Base-by-base conservation (phyloP, 2,329 filamentous ascomycete genomes). In the Penicillium capsulatum region DNA sequence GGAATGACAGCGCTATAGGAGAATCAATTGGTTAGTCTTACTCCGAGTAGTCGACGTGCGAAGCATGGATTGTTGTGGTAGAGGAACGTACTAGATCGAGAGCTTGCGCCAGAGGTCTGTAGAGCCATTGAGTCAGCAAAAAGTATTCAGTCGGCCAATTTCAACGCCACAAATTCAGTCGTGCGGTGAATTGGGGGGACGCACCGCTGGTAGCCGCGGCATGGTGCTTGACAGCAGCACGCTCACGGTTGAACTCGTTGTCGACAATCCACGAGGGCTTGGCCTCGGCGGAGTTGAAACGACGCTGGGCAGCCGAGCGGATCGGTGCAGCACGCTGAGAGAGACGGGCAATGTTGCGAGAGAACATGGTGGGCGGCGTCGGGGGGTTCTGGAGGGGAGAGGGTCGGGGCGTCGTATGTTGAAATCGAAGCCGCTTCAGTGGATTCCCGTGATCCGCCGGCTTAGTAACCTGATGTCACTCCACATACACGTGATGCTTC, bases 41-140 rank as follows among this genome's bases (percentile, higher is more conserved):
- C 9, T 22, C 19, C 19, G 19, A 9, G 9, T 9, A 22, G 19
- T 22, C 19, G 9, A 22, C 19, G 9, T 22, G 19, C 19, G 19
- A 22, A 22, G 8, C n/a, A 11, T n/a, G 15, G 14, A 30, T 22
- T 16, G 10, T 20, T 13, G 14, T 36, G 36, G 35, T 17, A 27
- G 27, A 52, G 51, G 38, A 54, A 73, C 86, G 72, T 87, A 96
- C 90, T 87, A 97, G 76, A 96, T 77, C 52, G 88, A 92, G 60
- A 97, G 83, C 78, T 94, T 97, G 71, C 80, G 83, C 92, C 92
- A 98, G 61, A 95, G 81, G 61, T 88, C 91, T 95, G 64, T 39
- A 44, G 38, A 50, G 45, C 42, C 43, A 50, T 54, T 55, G 33
- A 36, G 53, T 64, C 38, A 64, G 54, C 48, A 45, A 37, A 30